These are phyloP conservation scores for Diaporthe caulivora DNA, from an alignment of 2,329 filamentous ascomycete genomes.

Conservation along the genomic window DNA sequence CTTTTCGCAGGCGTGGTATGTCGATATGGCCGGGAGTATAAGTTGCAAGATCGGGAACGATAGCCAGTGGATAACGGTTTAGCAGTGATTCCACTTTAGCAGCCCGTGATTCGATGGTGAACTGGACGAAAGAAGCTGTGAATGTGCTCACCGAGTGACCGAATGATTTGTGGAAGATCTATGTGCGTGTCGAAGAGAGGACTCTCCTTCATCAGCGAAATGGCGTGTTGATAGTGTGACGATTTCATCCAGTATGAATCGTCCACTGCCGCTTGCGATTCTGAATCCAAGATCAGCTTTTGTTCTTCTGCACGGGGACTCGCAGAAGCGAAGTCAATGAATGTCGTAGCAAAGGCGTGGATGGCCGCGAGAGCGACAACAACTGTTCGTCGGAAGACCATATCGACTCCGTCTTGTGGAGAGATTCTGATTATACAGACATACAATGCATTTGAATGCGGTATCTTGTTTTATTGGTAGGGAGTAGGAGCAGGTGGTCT, in stretches of 20 bases:
- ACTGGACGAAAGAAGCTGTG: slow-evolving; percentile 3
- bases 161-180: slow-evolving; percentile 47
- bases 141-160: slow-evolving; percentile 40
- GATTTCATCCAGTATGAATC: slow-evolving; percentile 32
- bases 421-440: too few species aligned
- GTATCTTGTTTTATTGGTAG: too few species aligned
- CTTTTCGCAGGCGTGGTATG: slow-evolving; percentile 43
- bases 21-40: slow-evolving; percentile 49
- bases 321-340: background rate
- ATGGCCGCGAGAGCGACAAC: background rate
- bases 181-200: slow-evolving; percentile 53
- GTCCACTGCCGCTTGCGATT: background rate
- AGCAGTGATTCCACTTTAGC: slow-evolving; percentile 39
- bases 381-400: background rate
- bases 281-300: slow-evolving; percentile 7
- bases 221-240: background rate
- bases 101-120: slow-evolving; percentile 43
- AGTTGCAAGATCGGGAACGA: slow-evolving; percentile 32
- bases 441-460: background rate
- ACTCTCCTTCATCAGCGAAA: slow-evolving; percentile 33
- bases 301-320: slow-evolving; percentile 25
- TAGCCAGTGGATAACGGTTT: slow-evolving; percentile 27
- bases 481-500: background rate
- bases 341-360: background rate
- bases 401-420: background rate